A percentile compares a stretch with the other conserved stretches of the same genome.
Conservation (phyloP, 148 eudicot species). For the Dysphania ambrosioides region DNA sequence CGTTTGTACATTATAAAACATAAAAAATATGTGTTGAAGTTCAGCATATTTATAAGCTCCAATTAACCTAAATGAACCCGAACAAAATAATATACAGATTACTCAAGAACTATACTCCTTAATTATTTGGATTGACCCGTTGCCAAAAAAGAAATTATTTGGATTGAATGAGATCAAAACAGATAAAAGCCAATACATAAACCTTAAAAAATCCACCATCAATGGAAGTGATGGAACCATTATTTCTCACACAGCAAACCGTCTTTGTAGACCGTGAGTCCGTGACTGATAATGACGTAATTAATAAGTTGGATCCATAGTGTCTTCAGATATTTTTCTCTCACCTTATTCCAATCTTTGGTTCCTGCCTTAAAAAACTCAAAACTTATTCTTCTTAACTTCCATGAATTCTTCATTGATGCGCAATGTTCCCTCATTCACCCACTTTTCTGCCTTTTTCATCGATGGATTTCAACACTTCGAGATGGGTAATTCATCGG, state of each 20-base stretch:
- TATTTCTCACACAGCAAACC: neutral
- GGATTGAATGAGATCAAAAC: too few relatives aligned
- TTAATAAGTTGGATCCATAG: neutral
- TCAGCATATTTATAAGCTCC: too few relatives aligned
- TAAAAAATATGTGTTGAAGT: too few relatives aligned
- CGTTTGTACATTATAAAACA: too few relatives aligned
- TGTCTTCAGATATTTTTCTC: constrained; percentile 2
- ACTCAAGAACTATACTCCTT: too few relatives aligned
- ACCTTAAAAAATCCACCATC: too few relatives aligned
- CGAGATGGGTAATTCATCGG: neutral
- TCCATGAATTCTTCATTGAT: neutral
- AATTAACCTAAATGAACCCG: too few relatives aligned
- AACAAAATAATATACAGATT: too few relatives aligned
- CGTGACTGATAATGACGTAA: neutral
- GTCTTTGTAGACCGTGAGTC: neutral
- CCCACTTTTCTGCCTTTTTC: neutral
- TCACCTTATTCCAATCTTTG: neutral
- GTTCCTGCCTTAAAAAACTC: neutral
- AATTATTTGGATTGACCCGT: too few relatives aligned
- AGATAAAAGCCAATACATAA: too few relatives aligned
- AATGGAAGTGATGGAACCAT: too few relatives aligned
- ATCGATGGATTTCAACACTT: neutral
- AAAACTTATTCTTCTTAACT: neutral
- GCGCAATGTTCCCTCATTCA: neutral
- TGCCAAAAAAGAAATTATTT: too few relatives aligned